Evolutionary conservation across 805 yeast species (phyloP), one percentile per base, ranked within the genome.

Genomic region (Myxozyma monticola): DNA sequence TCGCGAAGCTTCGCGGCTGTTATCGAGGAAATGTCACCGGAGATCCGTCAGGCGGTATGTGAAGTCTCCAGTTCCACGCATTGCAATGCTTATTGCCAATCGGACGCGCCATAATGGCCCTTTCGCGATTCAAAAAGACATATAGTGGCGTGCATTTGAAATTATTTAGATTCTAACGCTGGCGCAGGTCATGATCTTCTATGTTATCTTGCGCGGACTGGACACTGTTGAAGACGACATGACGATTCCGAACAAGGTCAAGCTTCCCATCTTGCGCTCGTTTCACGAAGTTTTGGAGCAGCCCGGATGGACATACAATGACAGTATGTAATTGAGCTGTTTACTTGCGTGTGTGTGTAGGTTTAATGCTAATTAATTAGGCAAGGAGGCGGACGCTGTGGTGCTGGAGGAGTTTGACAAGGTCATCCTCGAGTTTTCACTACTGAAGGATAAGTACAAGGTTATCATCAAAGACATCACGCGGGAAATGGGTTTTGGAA

Each of bases 161-260:
- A 7, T 0, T 3, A 12, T 14, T 7, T 31, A 57, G 60, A 41
- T 71, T 54, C n/a, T n/a, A n/a, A n/a, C n/a, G n/a, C n/a, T n/a
- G n/a, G n/a, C n/a, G n/a, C n/a, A n/a, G n/a, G n/a, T n/a, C n/a
- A 83, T 82, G 89, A 52, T 93, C 4, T 93, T 93, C 70, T 93
- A 93, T 68, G 69, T 93, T 48, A 76, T 89, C 20, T 72, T 93
- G 57, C 78, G 99, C 54, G 99, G 96, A 1, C 77, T 93, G 62
- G 99, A 93, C 65, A 93, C 99, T 1, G 77, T 93, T 48, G 99
- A 93, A 68, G 99, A 93, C 68, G 98, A 93, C 68, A 89, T 89
- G 95, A 78, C 93, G 7, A 71, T 93, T 51, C 84, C 80, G 54
- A 82, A 85, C 4, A 73, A 75, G 18, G 61, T 80, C 52, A 93